Conservation (phyloP, 164 flowering plant species). For the Brasenia schreberi region DNA sequence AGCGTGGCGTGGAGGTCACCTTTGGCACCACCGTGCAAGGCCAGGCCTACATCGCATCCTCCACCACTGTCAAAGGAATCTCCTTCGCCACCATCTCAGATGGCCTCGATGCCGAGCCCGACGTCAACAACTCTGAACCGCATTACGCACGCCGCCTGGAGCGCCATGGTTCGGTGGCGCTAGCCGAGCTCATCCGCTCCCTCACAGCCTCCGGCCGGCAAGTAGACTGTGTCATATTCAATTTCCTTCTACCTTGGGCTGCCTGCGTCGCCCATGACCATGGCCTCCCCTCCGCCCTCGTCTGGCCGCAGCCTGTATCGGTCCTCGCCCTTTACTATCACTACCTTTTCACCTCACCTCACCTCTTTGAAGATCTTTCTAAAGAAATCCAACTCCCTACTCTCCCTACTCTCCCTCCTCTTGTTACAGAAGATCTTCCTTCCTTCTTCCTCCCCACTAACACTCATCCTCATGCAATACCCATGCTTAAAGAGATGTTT, state of each 20-base stretch:
- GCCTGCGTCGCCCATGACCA: slow-evolving; percentile 23
- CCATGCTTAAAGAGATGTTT: not conserved
- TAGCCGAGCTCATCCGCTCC: slow-evolving; percentile 2
- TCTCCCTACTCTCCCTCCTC: slow-evolving; percentile 26
- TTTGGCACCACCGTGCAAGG: slow-evolving; percentile 22
- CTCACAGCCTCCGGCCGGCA: slow-evolving; percentile 6
- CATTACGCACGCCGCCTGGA: slow-evolving; percentile 8
- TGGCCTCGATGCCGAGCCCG: slow-evolving; percentile 34
- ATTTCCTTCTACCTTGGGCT: slow-evolving; percentile 32
- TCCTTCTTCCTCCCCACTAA: slow-evolving; percentile 6
- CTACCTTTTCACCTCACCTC: slow-evolving; percentile 23
- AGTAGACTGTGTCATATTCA: slow-evolving; percentile 26
- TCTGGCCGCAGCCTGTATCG: slow-evolving; percentile 31
- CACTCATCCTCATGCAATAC: not conserved
- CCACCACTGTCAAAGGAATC: slow-evolving; percentile 13
- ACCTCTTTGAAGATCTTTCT: slow-evolving; percentile 7
- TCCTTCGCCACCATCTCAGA: slow-evolving; percentile 30
- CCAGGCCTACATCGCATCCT: slow-evolving; percentile 9
- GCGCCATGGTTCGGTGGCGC: slow-evolving; percentile 6
- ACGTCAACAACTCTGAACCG: not conserved
- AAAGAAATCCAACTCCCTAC: slow-evolving; percentile 11
- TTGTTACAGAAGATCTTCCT: slow-evolving; percentile 3
- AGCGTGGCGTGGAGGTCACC: slow-evolving; percentile 28
- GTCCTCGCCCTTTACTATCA: slow-evolving; percentile 8
- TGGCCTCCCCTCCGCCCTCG: slow-evolving; percentile 17